A percentile compares a stretch with the other conserved stretches of the same genome.
Conservation (phyloP, 2,329 filamentous ascomycete species). For the Penicillium sp. region DNA sequence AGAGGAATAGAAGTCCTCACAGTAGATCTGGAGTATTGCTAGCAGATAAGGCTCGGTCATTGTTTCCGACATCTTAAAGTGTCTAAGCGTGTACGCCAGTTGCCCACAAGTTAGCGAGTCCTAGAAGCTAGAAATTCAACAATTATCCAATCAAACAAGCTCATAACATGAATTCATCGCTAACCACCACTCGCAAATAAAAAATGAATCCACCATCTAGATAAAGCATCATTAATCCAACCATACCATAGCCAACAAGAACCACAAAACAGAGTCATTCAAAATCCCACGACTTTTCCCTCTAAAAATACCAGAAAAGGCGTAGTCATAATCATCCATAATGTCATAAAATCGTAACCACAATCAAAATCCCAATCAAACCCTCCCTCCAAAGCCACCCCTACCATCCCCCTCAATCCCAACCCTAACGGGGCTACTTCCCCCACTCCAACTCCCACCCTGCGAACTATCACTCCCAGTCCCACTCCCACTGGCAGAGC, state of each 20-base stretch:
- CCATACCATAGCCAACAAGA: background rate
- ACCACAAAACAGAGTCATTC: background rate
- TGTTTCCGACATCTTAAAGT: background rate
- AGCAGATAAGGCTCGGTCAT: background rate
- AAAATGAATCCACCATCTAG: conserved; percentile 12
- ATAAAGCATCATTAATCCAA: background rate
- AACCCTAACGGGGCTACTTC: conserved; percentile 52
- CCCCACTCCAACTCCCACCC: conserved; percentile 54
- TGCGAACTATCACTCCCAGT: conserved; percentile 46
- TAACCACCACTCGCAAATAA: conserved; percentile 7
- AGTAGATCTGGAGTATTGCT: background rate
- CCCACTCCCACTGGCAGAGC: conserved; percentile 36
- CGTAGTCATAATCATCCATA: conserved; percentile 29
- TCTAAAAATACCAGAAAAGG: conserved; percentile 13
- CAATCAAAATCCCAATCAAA: background rate
- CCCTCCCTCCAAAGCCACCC: background rate
- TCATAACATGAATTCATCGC: conserved; percentile 10
- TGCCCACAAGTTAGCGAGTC: background rate
- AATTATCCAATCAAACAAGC: background rate
- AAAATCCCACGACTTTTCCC: conserved; percentile 5
- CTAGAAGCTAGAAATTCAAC: background rate
- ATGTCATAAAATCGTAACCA: conserved; percentile 20
- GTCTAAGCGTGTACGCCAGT: too few relatives aligned
- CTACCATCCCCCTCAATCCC: conserved; percentile 11
- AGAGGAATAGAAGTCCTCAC: background rate